Percentiles rank a stretch among this genome's conserved stretches.
Conservation (phyloP, 768 basidiomycete species). For the Agaricus sinodeliciosus region DNA sequence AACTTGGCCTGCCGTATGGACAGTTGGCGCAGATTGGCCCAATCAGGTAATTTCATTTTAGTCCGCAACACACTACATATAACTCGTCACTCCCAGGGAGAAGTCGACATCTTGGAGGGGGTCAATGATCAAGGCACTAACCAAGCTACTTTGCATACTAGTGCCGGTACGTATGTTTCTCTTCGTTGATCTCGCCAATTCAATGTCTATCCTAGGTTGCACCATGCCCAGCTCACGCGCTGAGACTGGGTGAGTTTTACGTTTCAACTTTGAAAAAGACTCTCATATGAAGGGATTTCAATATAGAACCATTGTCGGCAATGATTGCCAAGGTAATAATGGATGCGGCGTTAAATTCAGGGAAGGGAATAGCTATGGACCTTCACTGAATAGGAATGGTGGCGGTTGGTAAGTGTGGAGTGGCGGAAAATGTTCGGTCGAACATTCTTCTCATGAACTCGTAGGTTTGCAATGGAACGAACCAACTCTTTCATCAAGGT, state of each 20-base stretch:
- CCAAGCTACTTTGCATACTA: slow-evolving; percentile 51
- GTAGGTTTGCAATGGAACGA: slow-evolving; percentile 59
- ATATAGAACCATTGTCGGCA: slow-evolving; percentile 27
- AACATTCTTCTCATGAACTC: neutral
- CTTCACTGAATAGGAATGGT: slow-evolving; percentile 49
- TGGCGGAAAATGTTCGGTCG: neutral
- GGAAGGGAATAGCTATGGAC: slow-evolving; percentile 45
- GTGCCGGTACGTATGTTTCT: slow-evolving; percentile 20
- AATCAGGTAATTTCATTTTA: slow-evolving; percentile 18
- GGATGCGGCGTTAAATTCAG: slow-evolving; percentile 11
- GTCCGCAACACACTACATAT: slow-evolving; percentile 7
- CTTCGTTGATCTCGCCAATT: neutral
- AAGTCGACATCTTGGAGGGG: slow-evolving; percentile 50
- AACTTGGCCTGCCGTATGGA: slow-evolving; percentile 44
- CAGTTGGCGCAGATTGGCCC: slow-evolving; percentile 29
- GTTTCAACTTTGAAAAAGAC: neutral
- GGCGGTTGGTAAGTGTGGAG: slow-evolving; percentile 48
- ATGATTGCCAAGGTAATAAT: slow-evolving; percentile 51
- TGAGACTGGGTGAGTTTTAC: slow-evolving; percentile 38
- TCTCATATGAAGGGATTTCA: neutral
- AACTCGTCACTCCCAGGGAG: slow-evolving; percentile 28
- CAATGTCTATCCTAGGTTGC: slow-evolving; percentile 30
- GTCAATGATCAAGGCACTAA: slow-evolving; percentile 52
- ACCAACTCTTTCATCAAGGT: slow-evolving; percentile 52
- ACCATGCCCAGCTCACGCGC: slow-evolving; percentile 41